Percentiles rank a stretch among this genome's conserved stretches.
phyloP scores from a whole-genome alignment of 352 stramenopile species.

The Phytophthora tubulina region DNA sequence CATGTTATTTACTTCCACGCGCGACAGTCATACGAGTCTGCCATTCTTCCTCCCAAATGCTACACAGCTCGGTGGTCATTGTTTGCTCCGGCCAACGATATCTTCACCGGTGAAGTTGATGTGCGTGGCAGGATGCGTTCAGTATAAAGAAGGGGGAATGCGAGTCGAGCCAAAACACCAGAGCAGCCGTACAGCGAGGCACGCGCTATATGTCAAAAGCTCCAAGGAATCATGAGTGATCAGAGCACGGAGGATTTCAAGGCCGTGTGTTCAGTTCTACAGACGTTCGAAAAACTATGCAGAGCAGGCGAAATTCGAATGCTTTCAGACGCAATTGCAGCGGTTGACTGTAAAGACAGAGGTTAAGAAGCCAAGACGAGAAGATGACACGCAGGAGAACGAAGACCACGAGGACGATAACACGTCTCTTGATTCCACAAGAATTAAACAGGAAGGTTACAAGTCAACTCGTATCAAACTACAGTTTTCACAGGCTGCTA shows the following conservation, averaged over 20 bases:
- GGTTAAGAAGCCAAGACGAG: background rate
- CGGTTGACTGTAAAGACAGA: background rate
- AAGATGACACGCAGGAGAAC: background rate
- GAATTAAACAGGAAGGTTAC: background rate
- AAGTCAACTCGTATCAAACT: background rate
- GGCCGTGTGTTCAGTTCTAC: background rate
- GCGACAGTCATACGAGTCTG: conserved; percentile 2
- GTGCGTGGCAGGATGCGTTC: background rate
- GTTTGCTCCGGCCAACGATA: conserved; percentile 8
- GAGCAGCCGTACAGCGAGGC: conserved; percentile 14
- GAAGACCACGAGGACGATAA: background rate
- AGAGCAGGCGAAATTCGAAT: conserved; percentile 10
- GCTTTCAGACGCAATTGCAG: conserved; percentile 4
- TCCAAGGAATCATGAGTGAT: conserved; percentile 21
- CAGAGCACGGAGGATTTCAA: conserved; percentile 8
- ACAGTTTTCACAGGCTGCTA: background rate
- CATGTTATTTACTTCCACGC: conserved; percentile 9
- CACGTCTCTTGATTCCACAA: no score
- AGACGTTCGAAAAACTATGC: conserved; percentile 10
- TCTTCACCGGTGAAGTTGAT: conserved; percentile 9
- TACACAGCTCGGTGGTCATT: conserved; percentile 20
- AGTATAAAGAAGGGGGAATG: background rate
- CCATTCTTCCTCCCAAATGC: conserved; percentile 11
- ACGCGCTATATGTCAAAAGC: conserved; percentile 1
- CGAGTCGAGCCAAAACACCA: no score